A percentile compares a stretch with the other conserved stretches of the same genome.
Conservation (phyloP, 805 yeast genomes). For the Cyberlindnera mrakii region DNA sequence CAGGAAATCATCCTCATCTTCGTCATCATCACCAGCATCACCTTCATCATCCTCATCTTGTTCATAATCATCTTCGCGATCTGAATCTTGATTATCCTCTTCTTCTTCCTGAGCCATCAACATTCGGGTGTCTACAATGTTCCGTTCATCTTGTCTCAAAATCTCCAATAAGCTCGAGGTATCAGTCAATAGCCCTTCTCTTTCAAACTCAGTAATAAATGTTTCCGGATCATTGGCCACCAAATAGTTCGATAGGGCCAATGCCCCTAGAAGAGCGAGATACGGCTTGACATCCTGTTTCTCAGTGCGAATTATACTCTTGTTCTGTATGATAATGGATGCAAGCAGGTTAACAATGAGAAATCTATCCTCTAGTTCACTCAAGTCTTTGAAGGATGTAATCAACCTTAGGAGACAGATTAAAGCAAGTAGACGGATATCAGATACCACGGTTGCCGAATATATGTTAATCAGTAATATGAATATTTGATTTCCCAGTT, state of each 20-base stretch:
- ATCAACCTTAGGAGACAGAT: constrained; percentile 48
- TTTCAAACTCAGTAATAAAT: constrained; percentile 46
- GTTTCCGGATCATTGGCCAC: constrained; percentile 36
- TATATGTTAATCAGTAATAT: constrained; percentile 55
- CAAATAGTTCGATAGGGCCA: constrained; percentile 41
- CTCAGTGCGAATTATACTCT: constrained; percentile 23
- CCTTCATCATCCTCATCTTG: constrained; percentile 9
- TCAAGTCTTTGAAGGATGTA: constrained; percentile 31
- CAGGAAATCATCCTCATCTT: constrained; percentile 4
- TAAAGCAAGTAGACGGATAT: constrained; percentile 51
- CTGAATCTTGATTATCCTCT: constrained; percentile 14
- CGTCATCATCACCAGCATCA: constrained; percentile 20
- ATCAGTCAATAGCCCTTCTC: constrained; percentile 69
- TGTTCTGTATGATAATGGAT: constrained; percentile 55
- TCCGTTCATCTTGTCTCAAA: constrained; percentile 15
- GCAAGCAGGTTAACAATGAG: constrained; percentile 46
- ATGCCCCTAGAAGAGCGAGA: constrained; percentile 43
- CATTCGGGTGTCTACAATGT: constrained; percentile 5
- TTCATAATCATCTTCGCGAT: constrained; percentile 11
- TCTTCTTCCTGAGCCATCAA: constrained; percentile 18
- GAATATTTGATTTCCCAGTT: constrained; percentile 42
- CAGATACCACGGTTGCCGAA: constrained; percentile 66
- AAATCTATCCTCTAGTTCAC: constrained; percentile 26
- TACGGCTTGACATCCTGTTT: constrained; percentile 22
- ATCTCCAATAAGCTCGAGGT: constrained; percentile 29